Evolutionary conservation across 2,329 filamentous ascomycete species (phyloP), one percentile per base, ranked within the genome.

Genomic region (Bisporella sp.): DNA sequence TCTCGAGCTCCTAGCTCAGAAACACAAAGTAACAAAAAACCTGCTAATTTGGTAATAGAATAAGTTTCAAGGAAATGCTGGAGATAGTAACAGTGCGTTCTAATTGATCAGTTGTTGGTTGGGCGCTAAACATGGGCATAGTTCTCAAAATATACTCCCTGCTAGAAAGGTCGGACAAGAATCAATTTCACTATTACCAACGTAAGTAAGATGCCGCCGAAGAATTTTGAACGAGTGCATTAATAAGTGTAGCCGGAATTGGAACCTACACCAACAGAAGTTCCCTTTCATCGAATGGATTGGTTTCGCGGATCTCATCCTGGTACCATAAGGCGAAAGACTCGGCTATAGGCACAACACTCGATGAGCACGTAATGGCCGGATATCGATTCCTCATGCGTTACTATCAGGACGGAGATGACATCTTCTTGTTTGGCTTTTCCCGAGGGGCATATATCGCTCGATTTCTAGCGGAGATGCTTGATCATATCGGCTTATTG

Each of bases 321-420:
- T 37, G 35, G 35, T 37, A n/a, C 35, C 43, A 43, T 11, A 87
- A 88, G 59, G 82, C 85, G 53, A 89, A 89, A 58, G 88, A 93
- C 65, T 87, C 85, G 3, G 88, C 87, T 7, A 68, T 95, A 53
- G 89, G 89, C 1, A 85, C 85, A 0, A 89, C 84, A 0, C 92
- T 95, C 56, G 87, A 86, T 57, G 77, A 89, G 50, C 88, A 93
- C 68, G 88, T 93, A 8, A 87, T 93, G 59, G 87, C 84, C 6
- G 88, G 87, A 1, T 93, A 93, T 67, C 82, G 83, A 49, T 89
- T 91, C 64, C 72, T 89, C 43, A 88, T 89, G 84, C 77, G 82
- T 13, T 86, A 84, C 64, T 88, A 88, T 63, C 73, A 74, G 42
- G 75, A 78, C 0, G 77, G 78, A 29, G 78, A 82, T 53, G 75